Conservation (phyloP, 1,139 yeast species). For the Pichia sp. region DNA sequence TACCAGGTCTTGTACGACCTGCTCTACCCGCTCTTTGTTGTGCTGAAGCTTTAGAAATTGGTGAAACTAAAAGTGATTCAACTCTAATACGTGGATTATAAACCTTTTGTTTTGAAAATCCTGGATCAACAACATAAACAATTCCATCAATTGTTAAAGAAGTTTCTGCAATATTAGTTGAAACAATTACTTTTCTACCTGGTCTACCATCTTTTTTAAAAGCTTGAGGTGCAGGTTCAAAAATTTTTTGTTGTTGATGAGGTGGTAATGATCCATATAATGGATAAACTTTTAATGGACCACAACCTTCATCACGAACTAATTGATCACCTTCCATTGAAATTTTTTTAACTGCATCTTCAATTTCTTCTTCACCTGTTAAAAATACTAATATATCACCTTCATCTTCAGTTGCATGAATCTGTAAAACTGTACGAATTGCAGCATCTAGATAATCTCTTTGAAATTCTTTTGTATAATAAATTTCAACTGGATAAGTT, state of each 20-base stretch:
- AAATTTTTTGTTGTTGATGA: conserved; percentile 85
- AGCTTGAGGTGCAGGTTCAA: conserved; percentile 78
- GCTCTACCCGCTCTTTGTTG: conserved; percentile 99
- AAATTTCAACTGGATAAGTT: conserved; percentile 95
- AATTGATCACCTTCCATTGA: conserved; percentile 83
- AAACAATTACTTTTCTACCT: conserved; percentile 85
- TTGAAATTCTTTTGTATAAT: conserved; percentile 94
- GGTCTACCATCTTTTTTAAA: conserved; percentile 66
- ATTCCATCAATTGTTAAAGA: conserved; percentile 97
- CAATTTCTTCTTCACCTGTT: conserved; percentile 98
- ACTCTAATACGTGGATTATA: conserved; percentile 95
- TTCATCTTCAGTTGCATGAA: conserved; percentile 91
- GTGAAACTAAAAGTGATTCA: conserved; percentile 88
- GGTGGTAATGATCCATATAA: conserved; percentile 96
- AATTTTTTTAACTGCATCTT: conserved; percentile 89
- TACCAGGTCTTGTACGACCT: conserved; percentile 98
- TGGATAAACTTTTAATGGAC: conserved; percentile 86
- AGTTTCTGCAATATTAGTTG: conserved; percentile 98
- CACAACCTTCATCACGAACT: conserved; percentile 81
- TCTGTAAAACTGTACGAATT: conserved; percentile 87
- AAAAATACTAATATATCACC: conserved; percentile 87
- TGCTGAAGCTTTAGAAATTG: conserved; percentile 94
- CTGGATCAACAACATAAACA: conserved; percentile 96
- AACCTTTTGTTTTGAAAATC: conserved; percentile 93
- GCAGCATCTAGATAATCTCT: conserved; percentile 93